Conservation (phyloP, 176 grass and related monocot genomes). For the Cocos nucifera region DNA sequence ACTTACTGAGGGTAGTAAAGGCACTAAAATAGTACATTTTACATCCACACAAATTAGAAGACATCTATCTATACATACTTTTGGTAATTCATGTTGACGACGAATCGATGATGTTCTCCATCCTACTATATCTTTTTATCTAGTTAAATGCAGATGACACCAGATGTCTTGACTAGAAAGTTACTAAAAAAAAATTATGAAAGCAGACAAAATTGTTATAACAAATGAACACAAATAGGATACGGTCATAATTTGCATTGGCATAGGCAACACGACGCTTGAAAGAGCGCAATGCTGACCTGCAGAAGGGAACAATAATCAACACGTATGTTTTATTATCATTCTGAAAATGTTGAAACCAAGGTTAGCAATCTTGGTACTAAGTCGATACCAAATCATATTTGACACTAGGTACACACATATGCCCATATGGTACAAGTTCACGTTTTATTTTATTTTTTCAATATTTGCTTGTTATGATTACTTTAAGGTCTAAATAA, state of each 20-base stretch:
- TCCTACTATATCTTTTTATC: slow-evolving; percentile 87
- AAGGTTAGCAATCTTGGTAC: slow-evolving; percentile 21
- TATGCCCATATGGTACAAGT: too few species aligned
- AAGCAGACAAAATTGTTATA: not conserved
- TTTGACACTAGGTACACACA: too few species aligned
- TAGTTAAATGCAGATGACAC: slow-evolving; percentile 31
- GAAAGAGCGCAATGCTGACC: slow-evolving; percentile 76
- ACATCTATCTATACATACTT: slow-evolving; percentile 31
- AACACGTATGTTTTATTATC: too few species aligned
- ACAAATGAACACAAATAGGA: slow-evolving; percentile 35
- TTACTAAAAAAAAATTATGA: not conserved
- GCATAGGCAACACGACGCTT: slow-evolving; percentile 74
- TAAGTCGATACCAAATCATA: slow-evolving; percentile 39
- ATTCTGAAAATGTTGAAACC: too few species aligned
- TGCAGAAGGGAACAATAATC: slow-evolving; percentile 33
- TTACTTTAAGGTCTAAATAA: too few species aligned
- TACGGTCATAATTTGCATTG: slow-evolving; percentile 90
- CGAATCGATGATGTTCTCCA: slow-evolving; percentile 88
- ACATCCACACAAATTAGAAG: slow-evolving; percentile 18
- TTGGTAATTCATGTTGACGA: slow-evolving; percentile 62
- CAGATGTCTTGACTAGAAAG: not conserved
- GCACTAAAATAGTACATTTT: slow-evolving; percentile 3
- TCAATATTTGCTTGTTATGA: too few species aligned
- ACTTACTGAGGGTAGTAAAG: slow-evolving; percentile 10
- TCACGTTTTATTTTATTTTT: too few species aligned